These are phyloP conservation scores for Saturnispora serradocipensis DNA, from an alignment of 805 yeast species.

Conservation along the genomic window DNA sequence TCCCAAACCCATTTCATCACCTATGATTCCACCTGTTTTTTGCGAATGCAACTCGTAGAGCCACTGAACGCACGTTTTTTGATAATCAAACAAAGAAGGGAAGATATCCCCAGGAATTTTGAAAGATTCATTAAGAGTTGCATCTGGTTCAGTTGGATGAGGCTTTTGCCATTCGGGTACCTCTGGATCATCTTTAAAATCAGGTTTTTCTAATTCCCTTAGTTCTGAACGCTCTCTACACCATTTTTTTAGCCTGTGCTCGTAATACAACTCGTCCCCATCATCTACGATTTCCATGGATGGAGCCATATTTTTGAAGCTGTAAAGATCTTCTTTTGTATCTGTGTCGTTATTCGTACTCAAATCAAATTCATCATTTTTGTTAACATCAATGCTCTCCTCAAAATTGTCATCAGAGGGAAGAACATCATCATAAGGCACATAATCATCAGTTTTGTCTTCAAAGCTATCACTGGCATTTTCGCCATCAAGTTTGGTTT, in stretches of 20 bases:
- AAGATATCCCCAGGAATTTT: constrained; percentile 85
- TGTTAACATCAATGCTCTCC: constrained; percentile 8
- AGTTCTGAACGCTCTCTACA: constrained; percentile 37
- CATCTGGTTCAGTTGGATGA: constrained; percentile 72
- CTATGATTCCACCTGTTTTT: constrained; percentile 87
- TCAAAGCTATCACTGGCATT: constrained; percentile 14
- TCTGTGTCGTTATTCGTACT: not conserved
- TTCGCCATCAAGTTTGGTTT: constrained; percentile 16
- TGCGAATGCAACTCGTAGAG: constrained; percentile 88
- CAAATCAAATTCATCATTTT: constrained; percentile 9
- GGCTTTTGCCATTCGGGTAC: constrained; percentile 60
- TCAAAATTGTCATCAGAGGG: constrained; percentile 7
- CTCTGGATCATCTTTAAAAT: constrained; percentile 20
- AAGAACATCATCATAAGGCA: constrained; percentile 11
- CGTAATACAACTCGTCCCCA: constrained; percentile 65
- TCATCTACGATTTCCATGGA: constrained; percentile 43
- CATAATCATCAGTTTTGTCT: constrained; percentile 10
- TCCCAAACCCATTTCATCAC: constrained; percentile 98
- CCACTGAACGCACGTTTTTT: constrained; percentile 96
- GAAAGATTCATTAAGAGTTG: constrained; percentile 59
- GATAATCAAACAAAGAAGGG: constrained; percentile 82
- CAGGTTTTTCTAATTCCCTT: constrained; percentile 27
- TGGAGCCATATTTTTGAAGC: not conserved
- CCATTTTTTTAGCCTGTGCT: constrained; percentile 57
- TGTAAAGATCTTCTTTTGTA: not conserved